These are phyloP conservation scores for Adansonia madagascariensis DNA, from an alignment of 441 rosid species.

Conservation along the genomic window DNA sequence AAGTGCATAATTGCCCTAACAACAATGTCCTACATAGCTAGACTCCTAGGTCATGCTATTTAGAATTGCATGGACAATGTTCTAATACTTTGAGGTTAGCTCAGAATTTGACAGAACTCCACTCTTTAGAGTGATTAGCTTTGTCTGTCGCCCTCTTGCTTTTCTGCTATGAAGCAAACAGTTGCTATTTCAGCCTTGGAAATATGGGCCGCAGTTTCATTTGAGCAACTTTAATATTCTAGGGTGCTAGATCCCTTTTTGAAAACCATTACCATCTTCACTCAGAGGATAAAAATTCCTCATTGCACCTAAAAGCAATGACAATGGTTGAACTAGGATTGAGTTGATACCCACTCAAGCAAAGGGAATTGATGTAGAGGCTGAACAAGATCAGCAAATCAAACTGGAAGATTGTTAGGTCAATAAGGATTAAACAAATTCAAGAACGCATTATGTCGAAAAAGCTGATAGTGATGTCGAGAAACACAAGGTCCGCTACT, in stretches of 20 bases:
- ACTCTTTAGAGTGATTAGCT: not conserved
- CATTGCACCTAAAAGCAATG: not conserved
- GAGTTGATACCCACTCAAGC: not conserved
- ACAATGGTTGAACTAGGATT: not conserved
- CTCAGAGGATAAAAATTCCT: not conserved
- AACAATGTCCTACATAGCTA: not conserved
- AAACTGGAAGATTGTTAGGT: not conserved
- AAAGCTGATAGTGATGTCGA: constrained; percentile 1
- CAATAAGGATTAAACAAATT: not conserved
- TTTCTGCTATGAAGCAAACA: not conserved
- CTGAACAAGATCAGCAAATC: too few species aligned
- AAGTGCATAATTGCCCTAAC: not conserved
- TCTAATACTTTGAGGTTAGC: not conserved
- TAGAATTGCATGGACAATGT: not conserved
- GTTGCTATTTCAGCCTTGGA: not conserved
- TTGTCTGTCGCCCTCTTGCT: not conserved
- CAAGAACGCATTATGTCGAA: not conserved
- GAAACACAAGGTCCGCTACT: not conserved
- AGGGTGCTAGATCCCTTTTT: not conserved
- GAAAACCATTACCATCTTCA: not conserved
- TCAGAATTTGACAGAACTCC: not conserved
- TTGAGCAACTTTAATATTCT: not conserved
- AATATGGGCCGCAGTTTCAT: not conserved
- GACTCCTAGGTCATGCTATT: not conserved
- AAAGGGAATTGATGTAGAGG: not conserved